A percentile compares a stretch with the other conserved stretches of the same genome.
Evolutionary conservation across 2,329 filamentous ascomycete species (phyloP).

Genomic region (Colletotrichum sp.): DNA sequence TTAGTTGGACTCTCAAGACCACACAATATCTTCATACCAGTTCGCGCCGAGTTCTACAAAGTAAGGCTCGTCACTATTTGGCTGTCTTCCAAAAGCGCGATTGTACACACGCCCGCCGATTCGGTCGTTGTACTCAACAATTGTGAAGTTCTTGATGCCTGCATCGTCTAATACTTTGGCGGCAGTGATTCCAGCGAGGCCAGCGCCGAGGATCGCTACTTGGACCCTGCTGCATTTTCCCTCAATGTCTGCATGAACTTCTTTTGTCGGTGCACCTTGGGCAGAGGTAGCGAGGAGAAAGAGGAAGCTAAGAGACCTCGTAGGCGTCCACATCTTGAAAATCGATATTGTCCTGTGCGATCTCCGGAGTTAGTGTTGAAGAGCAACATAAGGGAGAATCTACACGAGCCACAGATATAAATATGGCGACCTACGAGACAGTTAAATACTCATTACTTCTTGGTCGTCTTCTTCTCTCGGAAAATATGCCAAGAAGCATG

Average conservation of each 20-base stretch:
- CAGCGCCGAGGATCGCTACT: conserved; percentile 57
- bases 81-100: conserved; percentile 56
- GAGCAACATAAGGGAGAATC: neutral
- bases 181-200: conserved; percentile 67
- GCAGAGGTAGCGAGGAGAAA: neutral
- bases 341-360: neutral
- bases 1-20: neutral
- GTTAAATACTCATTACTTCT: neutral
- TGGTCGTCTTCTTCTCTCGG: neutral
- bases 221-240: conserved; percentile 36
- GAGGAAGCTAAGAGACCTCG: neutral
- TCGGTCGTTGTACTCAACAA: conserved; percentile 66
- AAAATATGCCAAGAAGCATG: neutral
- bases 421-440: neutral
- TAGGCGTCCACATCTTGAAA: neutral
- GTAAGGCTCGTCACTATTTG: conserved; percentile 55
- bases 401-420: neutral
- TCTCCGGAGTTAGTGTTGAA: neutral
- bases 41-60: conserved; percentile 71
- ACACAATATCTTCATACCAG: conserved; percentile 48
- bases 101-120: conserved; percentile 69
- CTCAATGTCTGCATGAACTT: neutral
- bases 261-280: neutral
- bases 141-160: conserved; percentile 67
- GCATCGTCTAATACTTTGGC: conserved; percentile 67